A percentile compares a stretch with the other conserved stretches of the same genome.
Evolutionary conservation across 1,139 yeast species (phyloP).

Genomic region (Fermentozyma sake): DNA sequence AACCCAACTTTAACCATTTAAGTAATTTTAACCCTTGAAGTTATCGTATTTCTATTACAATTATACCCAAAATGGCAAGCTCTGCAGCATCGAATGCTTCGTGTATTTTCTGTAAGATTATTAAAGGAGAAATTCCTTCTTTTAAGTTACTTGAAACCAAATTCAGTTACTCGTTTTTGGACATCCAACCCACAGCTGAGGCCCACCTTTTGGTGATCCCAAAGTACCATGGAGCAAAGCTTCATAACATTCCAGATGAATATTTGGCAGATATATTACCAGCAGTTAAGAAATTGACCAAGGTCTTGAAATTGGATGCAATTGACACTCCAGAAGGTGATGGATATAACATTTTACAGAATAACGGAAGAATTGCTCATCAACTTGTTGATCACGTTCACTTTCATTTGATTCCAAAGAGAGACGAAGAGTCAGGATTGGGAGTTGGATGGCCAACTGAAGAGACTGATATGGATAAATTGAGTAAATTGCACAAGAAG

Average conservation of each 20-base stretch:
- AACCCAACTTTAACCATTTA: background rate
- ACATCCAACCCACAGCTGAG: constrained; percentile 84
- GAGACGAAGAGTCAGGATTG: constrained; percentile 64
- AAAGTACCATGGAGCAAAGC: constrained; percentile 85
- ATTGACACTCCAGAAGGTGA: constrained; percentile 56
- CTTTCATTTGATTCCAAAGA: constrained; percentile 92
- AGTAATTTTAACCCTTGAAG: background rate
- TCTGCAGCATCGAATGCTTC: constrained; percentile 40
- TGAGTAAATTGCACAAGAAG: constrained; percentile 62
- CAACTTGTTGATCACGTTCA: constrained; percentile 95
- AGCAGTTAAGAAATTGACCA: constrained; percentile 77
- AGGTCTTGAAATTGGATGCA: constrained; percentile 60
- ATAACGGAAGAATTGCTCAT: constrained; percentile 91
- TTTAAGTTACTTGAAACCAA: constrained; percentile 82
- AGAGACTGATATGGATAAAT: constrained; percentile 63
- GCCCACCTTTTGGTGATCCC: constrained; percentile 91
- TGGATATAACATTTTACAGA: constrained; percentile 87
- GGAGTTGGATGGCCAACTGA: constrained; percentile 92
- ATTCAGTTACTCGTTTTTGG: constrained; percentile 77
- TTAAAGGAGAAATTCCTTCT: constrained; percentile 92
- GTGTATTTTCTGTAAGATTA: constrained; percentile 89
- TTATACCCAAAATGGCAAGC: constrained; percentile 17
- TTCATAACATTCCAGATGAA: constrained; percentile 91
- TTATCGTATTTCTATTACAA: background rate
- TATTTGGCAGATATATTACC: constrained; percentile 81